Conservation (phyloP, 768 basidiomycete species). For the Russula sp. region DNA sequence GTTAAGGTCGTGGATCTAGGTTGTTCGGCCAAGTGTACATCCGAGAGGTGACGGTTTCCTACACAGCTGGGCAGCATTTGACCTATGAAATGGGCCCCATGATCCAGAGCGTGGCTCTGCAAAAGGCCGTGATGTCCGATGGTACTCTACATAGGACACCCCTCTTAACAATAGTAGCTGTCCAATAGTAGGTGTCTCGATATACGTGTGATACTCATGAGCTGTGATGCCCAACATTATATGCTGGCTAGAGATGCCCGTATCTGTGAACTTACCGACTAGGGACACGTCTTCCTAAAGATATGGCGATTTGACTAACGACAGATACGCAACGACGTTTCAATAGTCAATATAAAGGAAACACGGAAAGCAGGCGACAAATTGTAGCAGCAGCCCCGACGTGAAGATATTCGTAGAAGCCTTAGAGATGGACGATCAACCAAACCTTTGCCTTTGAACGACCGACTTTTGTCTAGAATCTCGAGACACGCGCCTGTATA, state of each 20-base stretch:
- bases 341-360: background rate
- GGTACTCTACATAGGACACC: no score
- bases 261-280: background rate
- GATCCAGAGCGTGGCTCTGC: no score
- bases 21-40: no score
- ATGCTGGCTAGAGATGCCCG: background rate
- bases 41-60: no score
- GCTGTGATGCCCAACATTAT: background rate
- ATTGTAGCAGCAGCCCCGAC: background rate
- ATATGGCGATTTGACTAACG: background rate
- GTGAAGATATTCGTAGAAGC: background rate
- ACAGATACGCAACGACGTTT: background rate
- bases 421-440: conserved; percentile 4
- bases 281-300: background rate
- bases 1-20: no score
- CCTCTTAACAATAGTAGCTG: no score
- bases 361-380: background rate
- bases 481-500: conserved; percentile 75
- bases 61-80: no score
- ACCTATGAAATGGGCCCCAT: no score
- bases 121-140: no score
- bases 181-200: no score
- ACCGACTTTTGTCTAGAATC: conserved; percentile 44
- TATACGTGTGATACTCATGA: background rate
- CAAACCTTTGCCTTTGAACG: conserved; percentile 31